Percentiles rank a stretch among this genome's conserved stretches.
These are phyloP conservation scores for Chaetothyriales sp. DNA, from an alignment of 2,329 filamentous ascomycete genomes.

Conservation along the genomic window DNA sequence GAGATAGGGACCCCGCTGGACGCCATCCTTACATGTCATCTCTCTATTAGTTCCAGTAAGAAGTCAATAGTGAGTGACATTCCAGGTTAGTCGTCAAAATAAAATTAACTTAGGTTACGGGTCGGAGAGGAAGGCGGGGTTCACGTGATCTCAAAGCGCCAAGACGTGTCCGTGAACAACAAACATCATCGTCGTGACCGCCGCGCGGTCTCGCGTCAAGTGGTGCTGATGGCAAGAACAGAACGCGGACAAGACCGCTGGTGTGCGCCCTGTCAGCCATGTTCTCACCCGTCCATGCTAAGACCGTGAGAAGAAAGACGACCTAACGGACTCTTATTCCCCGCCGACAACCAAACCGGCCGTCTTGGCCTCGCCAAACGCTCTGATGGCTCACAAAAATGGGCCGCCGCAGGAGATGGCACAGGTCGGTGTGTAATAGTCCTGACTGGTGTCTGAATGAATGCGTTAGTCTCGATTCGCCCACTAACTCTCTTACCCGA, in stretches of 20 bases:
- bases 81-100: too few species aligned
- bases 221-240: conserved; percentile 1
- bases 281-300: conserved; percentile 12
- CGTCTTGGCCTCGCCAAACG: neutral
- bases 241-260: conserved; percentile 1
- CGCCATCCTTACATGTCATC: too few species aligned
- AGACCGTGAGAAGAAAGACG: conserved; percentile 9
- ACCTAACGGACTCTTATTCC: conserved; percentile 2
- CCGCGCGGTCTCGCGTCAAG: too few species aligned
- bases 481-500: neutral
- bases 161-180: neutral
- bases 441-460: conserved; percentile 1
- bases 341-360: neutral
- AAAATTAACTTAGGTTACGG: too few species aligned
- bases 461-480: neutral
- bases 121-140: too few species aligned
- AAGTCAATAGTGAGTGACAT: too few species aligned
- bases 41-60: too few species aligned
- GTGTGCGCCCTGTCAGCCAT: conserved; percentile 4
- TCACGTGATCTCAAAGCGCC: neutral
- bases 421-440: conserved; percentile 74
- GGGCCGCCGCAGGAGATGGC: conserved; percentile 72
- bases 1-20: too few species aligned
- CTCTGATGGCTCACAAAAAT: conserved; percentile 44
- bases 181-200: neutral